Percentiles rank a stretch among this genome's conserved stretches.
These are phyloP conservation scores for Fusarium falciforme DNA, from an alignment of 2,329 filamentous ascomycete genomes.

Conservation along the genomic window DNA sequence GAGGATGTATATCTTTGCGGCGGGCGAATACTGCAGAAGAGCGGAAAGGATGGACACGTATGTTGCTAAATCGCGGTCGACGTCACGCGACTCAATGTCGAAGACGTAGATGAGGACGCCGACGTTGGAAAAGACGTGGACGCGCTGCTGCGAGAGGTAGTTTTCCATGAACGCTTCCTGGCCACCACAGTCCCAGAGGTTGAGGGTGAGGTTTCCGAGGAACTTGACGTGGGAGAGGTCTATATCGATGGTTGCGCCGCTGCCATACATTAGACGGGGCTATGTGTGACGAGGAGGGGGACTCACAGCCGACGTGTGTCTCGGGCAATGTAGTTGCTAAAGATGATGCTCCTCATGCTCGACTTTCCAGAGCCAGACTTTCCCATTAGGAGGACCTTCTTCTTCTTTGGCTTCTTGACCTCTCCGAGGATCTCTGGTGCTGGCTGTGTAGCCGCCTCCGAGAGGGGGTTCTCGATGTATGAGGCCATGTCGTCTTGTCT, in stretches of 20 bases:
- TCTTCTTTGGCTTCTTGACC: constrained; percentile 80
- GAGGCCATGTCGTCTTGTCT: constrained; percentile 44
- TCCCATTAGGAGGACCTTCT: constrained; percentile 90
- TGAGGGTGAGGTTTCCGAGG: constrained; percentile 95
- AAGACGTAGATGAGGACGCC: constrained; percentile 99
- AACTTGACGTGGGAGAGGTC: constrained; percentile 99
- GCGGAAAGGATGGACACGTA: constrained; percentile 93
- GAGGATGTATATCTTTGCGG: constrained; percentile 89
- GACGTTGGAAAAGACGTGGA: constrained; percentile 96
- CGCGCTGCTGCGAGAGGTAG: constrained; percentile 93
- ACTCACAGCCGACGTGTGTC: constrained; percentile 85
- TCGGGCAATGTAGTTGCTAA: constrained; percentile 98
- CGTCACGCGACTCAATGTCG: constrained; percentile 95
- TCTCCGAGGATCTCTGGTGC: constrained; percentile 57
- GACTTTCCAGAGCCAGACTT: constrained; percentile 98
- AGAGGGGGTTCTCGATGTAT: constrained; percentile 47
- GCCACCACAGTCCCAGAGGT: constrained; percentile 98
- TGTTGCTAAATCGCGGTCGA: constrained; percentile 90
- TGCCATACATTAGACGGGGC: constrained; percentile 36
- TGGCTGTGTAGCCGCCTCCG: constrained; percentile 40
- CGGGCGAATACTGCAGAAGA: constrained; percentile 83
- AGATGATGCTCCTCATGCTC: constrained; percentile 98
- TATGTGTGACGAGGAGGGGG: too few relatives aligned
- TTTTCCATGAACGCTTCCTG: constrained; percentile 99
- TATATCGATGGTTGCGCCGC: constrained; percentile 95